Evolutionary conservation across 352 stramenopile genomes (phyloP).

Genomic region (Phytophthora brassicae): DNA sequence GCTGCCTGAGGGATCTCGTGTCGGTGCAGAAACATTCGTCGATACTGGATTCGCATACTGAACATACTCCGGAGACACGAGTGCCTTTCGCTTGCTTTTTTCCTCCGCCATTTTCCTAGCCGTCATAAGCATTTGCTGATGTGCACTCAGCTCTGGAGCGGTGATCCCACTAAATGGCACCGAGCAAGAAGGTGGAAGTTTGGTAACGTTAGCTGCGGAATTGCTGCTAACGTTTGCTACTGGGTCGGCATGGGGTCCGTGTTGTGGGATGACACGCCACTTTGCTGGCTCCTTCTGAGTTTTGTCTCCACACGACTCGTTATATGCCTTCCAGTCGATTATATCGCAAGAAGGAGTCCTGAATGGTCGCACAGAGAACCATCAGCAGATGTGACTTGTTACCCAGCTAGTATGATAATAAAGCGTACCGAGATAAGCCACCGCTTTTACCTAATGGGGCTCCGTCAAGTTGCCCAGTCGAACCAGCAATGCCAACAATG

Average conservation of each 20-base stretch:
- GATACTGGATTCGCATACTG: conserved; percentile 53
- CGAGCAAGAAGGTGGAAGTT: conserved; percentile 29
- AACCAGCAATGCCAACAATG: conserved; percentile 16
- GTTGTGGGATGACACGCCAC: conserved; percentile 81
- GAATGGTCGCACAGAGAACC: conserved; percentile 1
- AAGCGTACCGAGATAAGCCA: conserved; percentile 37
- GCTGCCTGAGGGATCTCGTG: conserved; percentile 2
- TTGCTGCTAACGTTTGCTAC: conserved; percentile 5
- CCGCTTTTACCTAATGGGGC: conserved; percentile 11
- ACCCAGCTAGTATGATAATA: no score
- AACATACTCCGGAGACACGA: conserved; percentile 83
- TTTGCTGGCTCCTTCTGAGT: conserved; percentile 57
- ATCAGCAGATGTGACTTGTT: not conserved
- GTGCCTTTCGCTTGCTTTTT: conserved; percentile 81
- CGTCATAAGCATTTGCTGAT: conserved; percentile 49
- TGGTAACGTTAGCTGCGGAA: conserved; percentile 10
- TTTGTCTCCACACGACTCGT: conserved; percentile 64
- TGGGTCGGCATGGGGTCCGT: conserved; percentile 63
- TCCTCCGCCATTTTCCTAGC: conserved; percentile 56
- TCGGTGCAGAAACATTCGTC: conserved; percentile 3
- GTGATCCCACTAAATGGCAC: not conserved
- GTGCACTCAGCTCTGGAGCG: conserved; percentile 25
- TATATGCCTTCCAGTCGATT: conserved; percentile 89
- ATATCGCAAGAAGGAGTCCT: conserved; percentile 71
- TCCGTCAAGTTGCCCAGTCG: conserved; percentile 18